These are phyloP conservation scores for Ulvella scutata DNA, from an alignment of 139 green algal species.

Conservation along the genomic window DNA sequence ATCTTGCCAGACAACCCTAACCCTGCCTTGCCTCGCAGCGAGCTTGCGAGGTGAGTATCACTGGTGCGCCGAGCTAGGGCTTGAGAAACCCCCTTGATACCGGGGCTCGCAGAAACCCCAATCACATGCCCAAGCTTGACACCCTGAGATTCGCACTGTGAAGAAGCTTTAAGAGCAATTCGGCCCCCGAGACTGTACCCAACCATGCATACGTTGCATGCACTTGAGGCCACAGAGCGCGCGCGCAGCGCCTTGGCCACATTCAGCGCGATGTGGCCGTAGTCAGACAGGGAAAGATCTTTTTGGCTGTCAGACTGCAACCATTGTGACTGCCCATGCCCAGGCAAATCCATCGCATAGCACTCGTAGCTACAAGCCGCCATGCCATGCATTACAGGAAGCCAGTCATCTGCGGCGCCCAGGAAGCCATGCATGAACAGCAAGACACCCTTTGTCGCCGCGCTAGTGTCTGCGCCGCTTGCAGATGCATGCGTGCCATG, in stretches of 20 bases:
- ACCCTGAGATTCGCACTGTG: conserved; percentile 4
- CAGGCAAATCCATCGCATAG: conserved; percentile 56
- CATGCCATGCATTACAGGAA: conserved; percentile 35
- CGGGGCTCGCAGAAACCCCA: conserved; percentile 37
- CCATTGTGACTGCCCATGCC: conserved; percentile 36
- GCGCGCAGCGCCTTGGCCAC: conserved; percentile 16
- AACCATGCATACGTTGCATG: conserved; percentile 27
- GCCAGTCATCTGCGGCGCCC: conserved; percentile 49
- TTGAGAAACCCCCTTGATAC: conserved; percentile 9
- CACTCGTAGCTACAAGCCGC: conserved; percentile 22
- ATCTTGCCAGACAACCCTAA: conserved; percentile 29
- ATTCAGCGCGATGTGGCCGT: conserved; percentile 18
- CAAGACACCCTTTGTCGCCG: conserved; percentile 8
- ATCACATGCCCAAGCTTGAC: conserved; percentile 15
- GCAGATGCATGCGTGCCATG: background rate
- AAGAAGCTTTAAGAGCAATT: conserved; percentile 35
- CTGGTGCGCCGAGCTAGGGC: background rate
- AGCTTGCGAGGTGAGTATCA: conserved; percentile 1
- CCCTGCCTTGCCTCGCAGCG: conserved; percentile 13
- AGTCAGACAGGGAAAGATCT: background rate
- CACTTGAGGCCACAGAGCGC: conserved; percentile 9
- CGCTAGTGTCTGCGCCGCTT: background rate
- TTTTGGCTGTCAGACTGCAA: background rate
- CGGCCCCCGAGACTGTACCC: conserved; percentile 72
- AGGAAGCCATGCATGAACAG: conserved; percentile 82